These are phyloP conservation scores for Debaryomyces sp. DNA, from an alignment of 1,139 yeast species.

Conservation along the genomic window DNA sequence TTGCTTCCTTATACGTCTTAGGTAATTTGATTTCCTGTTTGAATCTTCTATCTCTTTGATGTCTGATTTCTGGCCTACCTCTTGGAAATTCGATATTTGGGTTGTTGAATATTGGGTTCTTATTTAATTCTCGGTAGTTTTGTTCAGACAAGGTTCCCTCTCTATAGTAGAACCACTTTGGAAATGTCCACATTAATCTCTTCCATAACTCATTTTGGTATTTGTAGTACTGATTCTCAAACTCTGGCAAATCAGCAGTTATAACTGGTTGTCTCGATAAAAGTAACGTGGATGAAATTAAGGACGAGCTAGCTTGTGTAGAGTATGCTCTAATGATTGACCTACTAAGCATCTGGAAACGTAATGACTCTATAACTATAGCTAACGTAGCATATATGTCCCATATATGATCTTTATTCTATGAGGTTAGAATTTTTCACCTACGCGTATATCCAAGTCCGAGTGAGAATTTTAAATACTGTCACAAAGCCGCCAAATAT, in stretches of 20 bases:
- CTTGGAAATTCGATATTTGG: constrained; percentile 78
- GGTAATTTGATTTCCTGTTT: constrained; percentile 80
- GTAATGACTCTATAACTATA: background rate
- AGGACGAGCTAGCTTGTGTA: constrained; percentile 11
- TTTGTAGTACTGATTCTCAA: constrained; percentile 75
- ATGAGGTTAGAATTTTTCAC: constrained; percentile 15
- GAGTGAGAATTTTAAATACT: background rate
- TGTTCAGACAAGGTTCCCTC: constrained; percentile 90
- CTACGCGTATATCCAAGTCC: constrained; percentile 12
- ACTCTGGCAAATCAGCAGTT: constrained; percentile 71
- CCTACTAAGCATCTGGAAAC: constrained; percentile 10
- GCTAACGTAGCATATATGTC: background rate
- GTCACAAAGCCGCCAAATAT: background rate
- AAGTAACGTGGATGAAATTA: constrained; percentile 50
- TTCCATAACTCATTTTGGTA: constrained; percentile 88
- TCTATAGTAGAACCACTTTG: constrained; percentile 88
- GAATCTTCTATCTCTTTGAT: constrained; percentile 83
- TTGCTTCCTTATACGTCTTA: constrained; percentile 48
- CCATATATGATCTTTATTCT: background rate
- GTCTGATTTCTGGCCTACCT: constrained; percentile 85
- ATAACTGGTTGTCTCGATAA: constrained; percentile 83
- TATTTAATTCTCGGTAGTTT: constrained; percentile 73
- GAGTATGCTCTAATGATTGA: constrained; percentile 14
- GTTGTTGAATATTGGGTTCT: constrained; percentile 70
- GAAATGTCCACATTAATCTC: constrained; percentile 97